phyloP scores from a whole-genome alignment of 768 basidiomycete genomes.

The Podaxis pistillaris region DNA sequence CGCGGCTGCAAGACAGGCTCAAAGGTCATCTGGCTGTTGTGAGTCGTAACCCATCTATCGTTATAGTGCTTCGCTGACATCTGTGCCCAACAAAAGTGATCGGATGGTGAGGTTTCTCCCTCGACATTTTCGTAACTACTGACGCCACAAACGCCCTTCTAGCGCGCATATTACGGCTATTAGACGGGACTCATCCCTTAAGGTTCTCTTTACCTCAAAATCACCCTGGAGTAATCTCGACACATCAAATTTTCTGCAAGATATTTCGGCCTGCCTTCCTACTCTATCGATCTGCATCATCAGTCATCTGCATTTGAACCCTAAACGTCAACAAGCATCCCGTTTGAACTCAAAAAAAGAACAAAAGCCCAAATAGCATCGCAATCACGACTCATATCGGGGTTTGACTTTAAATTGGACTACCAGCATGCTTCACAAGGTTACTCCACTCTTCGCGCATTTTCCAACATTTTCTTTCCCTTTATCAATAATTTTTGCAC shows the following conservation, averaged over 20 bases:
- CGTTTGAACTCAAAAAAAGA: conserved; percentile 6
- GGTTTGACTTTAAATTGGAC: conserved; percentile 1
- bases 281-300: conserved; percentile 13
- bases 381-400: neutral
- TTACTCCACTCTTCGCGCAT: conserved; percentile 3
- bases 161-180: conserved; percentile 48
- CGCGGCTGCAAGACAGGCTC: conserved; percentile 90
- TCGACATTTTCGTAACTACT: conserved; percentile 2
- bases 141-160: conserved; percentile 1
- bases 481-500: conserved; percentile 13
- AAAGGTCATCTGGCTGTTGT: conserved; percentile 90
- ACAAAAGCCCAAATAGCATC: conserved; percentile 1
- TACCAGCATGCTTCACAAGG: conserved; percentile 12
- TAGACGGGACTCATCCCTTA: conserved; percentile 18
- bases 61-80: neutral
- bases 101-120: conserved; percentile 34
- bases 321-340: neutral
- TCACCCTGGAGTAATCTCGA: conserved; percentile 14
- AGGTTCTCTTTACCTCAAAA: neutral
- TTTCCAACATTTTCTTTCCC: conserved; percentile 13
- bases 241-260: conserved; percentile 12
- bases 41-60: conserved; percentile 20
- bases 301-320: conserved; percentile 16
- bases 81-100: conserved; percentile 27
- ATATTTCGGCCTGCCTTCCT: conserved; percentile 13